A percentile compares a stretch with the other conserved stretches of the same genome.
These are phyloP conservation scores for Niveomyces coronatus DNA, from an alignment of 2,329 filamentous ascomycete species.

Conservation along the genomic window DNA sequence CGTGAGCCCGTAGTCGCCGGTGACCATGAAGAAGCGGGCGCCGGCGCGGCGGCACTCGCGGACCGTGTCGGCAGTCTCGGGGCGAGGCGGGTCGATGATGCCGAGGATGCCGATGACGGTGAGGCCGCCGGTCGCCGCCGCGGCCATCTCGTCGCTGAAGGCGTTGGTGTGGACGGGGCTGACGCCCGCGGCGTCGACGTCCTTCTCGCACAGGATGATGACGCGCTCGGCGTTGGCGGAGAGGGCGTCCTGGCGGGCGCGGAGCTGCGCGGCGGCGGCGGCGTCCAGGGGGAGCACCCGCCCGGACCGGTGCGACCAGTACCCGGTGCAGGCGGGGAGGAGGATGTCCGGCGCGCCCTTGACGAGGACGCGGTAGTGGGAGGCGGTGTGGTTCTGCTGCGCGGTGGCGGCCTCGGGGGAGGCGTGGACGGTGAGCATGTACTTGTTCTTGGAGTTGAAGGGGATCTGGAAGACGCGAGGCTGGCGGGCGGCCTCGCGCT, in stretches of 20 bases:
- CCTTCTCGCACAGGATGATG: constrained; percentile 31
- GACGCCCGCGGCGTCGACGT: constrained; percentile 18
- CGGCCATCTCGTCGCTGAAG: constrained; percentile 39
- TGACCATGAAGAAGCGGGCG: constrained; percentile 38
- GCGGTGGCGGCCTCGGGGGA: no score
- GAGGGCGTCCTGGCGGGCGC: constrained; percentile 27
- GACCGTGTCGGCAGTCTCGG: constrained; percentile 31
- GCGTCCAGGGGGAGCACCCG: constrained; percentile 25
- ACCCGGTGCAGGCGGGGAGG: constrained; percentile 23
- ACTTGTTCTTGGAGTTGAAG: constrained; percentile 42
- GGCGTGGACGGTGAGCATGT: constrained; percentile 32
- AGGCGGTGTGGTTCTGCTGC: constrained; percentile 17
- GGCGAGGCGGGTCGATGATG: constrained; percentile 36
- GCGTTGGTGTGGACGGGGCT: constrained; percentile 29
- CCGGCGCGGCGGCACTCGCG: constrained; percentile 32
- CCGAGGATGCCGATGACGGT: constrained; percentile 42
- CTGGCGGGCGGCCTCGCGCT: constrained; percentile 11
- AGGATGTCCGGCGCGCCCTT: constrained; percentile 46
- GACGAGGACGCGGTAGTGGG: constrained; percentile 33
- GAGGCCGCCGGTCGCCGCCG: constrained; percentile 28
- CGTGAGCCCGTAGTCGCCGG: constrained; percentile 40
- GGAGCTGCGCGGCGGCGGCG: constrained; percentile 22
- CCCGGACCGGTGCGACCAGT: constrained; percentile 23
- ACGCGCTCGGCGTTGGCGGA: constrained; percentile 33
- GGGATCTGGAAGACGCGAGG: constrained; percentile 30